Percentiles rank a stretch among this genome's conserved stretches.
Evolutionary conservation across 495 filamentous ascomycete genomes (phyloP).

Genomic region (Podospora anserina): DNA sequence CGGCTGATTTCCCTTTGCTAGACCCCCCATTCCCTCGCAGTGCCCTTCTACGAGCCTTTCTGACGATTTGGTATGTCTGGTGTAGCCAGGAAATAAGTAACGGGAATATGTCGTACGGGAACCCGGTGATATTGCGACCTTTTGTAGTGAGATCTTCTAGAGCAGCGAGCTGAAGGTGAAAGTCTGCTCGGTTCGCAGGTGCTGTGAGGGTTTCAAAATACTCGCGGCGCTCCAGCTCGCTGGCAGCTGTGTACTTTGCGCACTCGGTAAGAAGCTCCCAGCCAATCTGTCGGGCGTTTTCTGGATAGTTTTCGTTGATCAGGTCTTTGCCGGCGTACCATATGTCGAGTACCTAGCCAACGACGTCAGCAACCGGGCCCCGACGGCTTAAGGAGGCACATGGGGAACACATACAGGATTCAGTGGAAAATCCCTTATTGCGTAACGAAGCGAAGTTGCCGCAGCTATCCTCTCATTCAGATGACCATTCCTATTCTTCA

Average conservation of each 20-base stretch:
- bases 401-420: constrained; percentile 41
- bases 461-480: constrained; percentile 52
- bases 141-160: constrained; percentile 60
- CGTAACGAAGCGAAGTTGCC: constrained; percentile 52
- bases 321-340: constrained; percentile 66
- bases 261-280: constrained; percentile 65
- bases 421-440: constrained; percentile 56
- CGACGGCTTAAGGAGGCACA: background rate
- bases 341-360: constrained; percentile 45
- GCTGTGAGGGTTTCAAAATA: constrained; percentile 60
- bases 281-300: constrained; percentile 52
- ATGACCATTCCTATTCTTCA: constrained; percentile 48
- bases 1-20: constrained; percentile 49
- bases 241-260: constrained; percentile 56
- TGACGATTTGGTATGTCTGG: constrained; percentile 53
- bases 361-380: constrained; percentile 9
- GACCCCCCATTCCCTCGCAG: constrained; percentile 26
- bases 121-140: constrained; percentile 61
- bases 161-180: constrained; percentile 60
- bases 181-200: constrained; percentile 52
- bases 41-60: constrained; percentile 45
- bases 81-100: constrained; percentile 59
- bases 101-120: constrained; percentile 59
- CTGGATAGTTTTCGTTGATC: constrained; percentile 52
- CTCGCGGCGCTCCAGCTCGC: constrained; percentile 60